Evolutionary conservation across 2,329 filamentous ascomycete species (phyloP).

Genomic region (Simplicillium aogashimaense): DNA sequence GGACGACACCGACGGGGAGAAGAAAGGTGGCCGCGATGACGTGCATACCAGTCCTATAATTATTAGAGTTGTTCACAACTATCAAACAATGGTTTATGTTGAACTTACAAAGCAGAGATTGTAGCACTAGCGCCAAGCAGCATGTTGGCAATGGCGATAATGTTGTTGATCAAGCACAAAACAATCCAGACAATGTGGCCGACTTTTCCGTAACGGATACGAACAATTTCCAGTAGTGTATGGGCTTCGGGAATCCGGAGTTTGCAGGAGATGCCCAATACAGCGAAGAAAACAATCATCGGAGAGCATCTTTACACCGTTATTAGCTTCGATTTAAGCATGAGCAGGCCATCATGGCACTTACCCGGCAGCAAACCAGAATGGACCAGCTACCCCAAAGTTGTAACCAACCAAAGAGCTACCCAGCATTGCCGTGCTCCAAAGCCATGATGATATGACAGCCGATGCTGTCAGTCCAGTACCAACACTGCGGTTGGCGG

Average conservation of each 20-base stretch:
- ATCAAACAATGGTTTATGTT: background rate
- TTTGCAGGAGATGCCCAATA: slow-evolving; percentile 41
- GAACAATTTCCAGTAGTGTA: slow-evolving; percentile 41
- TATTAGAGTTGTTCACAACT: slow-evolving; percentile 2
- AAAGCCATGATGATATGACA: slow-evolving; percentile 44
- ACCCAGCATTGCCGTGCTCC: slow-evolving; percentile 41
- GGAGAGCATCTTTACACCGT: slow-evolving; percentile 28
- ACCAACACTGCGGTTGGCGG: slow-evolving; percentile 38
- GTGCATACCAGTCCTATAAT: slow-evolving; percentile 33
- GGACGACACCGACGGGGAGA: slow-evolving; percentile 24
- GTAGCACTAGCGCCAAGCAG: slow-evolving; percentile 27
- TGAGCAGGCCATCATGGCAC: background rate
- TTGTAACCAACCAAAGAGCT: slow-evolving; percentile 40
- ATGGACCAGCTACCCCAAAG: slow-evolving; percentile 43
- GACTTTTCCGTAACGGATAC: slow-evolving; percentile 35
- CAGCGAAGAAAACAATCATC: slow-evolving; percentile 45
- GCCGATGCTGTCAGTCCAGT: slow-evolving; percentile 42
- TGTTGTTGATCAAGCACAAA: slow-evolving; percentile 42
- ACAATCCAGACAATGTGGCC: slow-evolving; percentile 43
- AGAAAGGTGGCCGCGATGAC: slow-evolving; percentile 39
- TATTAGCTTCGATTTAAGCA: slow-evolving; percentile 1
- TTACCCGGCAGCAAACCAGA: slow-evolving; percentile 46
- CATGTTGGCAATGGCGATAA: slow-evolving; percentile 44
- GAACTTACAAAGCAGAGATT: slow-evolving; percentile 21
- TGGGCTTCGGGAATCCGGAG: slow-evolving; percentile 42